Evolutionary conservation across 2,329 filamentous ascomycete genomes (phyloP), one percentile per base, ranked within the genome.

Genomic region (Pleoardoris graminearum): DNA sequence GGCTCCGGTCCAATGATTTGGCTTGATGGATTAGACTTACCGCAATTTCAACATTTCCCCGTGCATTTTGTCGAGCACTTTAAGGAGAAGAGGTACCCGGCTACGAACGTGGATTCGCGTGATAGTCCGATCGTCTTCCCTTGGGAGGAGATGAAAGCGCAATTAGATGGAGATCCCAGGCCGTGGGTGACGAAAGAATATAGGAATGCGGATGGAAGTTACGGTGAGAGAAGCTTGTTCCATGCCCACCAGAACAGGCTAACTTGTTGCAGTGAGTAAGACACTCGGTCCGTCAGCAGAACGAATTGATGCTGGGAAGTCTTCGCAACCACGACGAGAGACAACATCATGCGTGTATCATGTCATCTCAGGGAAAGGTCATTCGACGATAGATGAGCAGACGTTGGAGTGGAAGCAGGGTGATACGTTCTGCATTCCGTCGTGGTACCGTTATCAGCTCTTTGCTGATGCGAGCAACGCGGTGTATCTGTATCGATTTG

Each of bases 11-110:
- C 81, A 0, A 79, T 84, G 64, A 78, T 85, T 23, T 85, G 82
- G 82, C 71, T 85, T 1, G 82, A 85, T 60, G 80, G 77, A 3
- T 64, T 85, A 1, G 80, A 85, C 65, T 62, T 85, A 1, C 82
- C 82, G 0, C 68, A 76, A 3, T 84, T 82, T 60, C 68, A 72
- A 1, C 77, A 78, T 54, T 77, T 78, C 2, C 79, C 79, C 0
- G 78, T 82, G 0, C 77, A 84, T 58, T 84, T 84, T 56, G 79
- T 80, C 1, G 75, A 84, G 65, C 76, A 80, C 45, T 84, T 77
- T 47, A 56, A 71, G 4, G 62, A 79, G 21, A 63, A 71, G 0
- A 65, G 81, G 14, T 83, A 83, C 51, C 81, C 82, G 0, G 79
- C 79, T 44, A 67, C 73, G 60, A 74, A 76, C 54, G 69, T 77